These are phyloP conservation scores for Saccharomycopsis hybrid DNA, from an alignment of 1,139 yeast species.

Conservation along the genomic window DNA sequence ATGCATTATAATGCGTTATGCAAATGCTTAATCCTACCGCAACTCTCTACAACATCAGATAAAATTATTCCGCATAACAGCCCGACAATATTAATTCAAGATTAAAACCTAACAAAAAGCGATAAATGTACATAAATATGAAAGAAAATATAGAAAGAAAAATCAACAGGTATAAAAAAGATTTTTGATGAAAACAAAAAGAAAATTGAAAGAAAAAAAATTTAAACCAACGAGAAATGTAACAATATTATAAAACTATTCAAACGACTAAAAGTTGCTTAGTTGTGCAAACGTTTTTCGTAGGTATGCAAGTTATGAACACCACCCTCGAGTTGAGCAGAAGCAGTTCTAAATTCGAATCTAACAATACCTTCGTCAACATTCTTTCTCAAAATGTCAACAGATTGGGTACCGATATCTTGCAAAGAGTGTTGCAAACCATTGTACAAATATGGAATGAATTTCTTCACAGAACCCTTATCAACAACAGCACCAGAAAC, in stretches of 20 bases:
- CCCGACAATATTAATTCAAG: too few relatives aligned
- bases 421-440: constrained; percentile 99
- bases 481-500: constrained; percentile 96
- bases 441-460: constrained; percentile 85
- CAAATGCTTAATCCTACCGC: too few relatives aligned
- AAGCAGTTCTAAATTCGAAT: constrained; percentile 96
- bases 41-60: too few relatives aligned
- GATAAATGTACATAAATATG: too few relatives aligned
- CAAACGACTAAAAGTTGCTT: constrained; percentile 21
- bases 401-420: constrained; percentile 84
- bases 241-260: not conserved
- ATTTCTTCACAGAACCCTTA: constrained; percentile 91
- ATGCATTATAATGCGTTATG: too few relatives aligned
- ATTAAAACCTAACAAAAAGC: too few relatives aligned
- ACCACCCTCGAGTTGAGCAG: constrained; percentile 99
- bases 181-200: not conserved
- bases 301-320: constrained; percentile 93
- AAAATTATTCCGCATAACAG: too few relatives aligned
- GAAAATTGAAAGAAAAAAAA: not conserved
- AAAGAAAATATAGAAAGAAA: too few relatives aligned
- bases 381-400: constrained; percentile 54
- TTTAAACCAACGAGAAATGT: not conserved
- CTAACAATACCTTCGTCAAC: constrained; percentile 71
- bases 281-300: constrained; percentile 94
- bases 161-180: too few relatives aligned